Percentiles rank a stretch among this genome's conserved stretches.
Evolutionary conservation across 176 grass and related monocot species (phyloP).

Genomic region (Aegilops sharonensis): DNA sequence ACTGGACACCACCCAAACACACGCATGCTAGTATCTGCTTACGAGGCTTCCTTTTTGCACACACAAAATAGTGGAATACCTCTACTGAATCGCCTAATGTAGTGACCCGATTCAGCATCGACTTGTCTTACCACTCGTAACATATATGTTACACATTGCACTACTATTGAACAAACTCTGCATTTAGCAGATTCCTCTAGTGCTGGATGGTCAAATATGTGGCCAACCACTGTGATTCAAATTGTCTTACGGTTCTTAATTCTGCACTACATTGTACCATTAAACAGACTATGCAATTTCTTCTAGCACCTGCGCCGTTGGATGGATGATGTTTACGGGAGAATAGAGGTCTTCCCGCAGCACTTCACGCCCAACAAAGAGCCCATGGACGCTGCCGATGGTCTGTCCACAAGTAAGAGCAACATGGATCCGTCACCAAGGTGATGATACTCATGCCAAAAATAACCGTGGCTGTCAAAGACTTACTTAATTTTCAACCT

Average conservation of each 20-base stretch:
- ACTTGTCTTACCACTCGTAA: too few relatives aligned
- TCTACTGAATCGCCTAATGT: too few relatives aligned
- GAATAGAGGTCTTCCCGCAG: constrained; percentile 76
- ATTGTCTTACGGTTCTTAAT: neutral
- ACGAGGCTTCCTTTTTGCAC: too few relatives aligned
- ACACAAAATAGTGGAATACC: too few relatives aligned
- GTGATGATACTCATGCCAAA: constrained; percentile 40
- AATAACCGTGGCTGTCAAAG: neutral
- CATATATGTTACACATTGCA: too few relatives aligned
- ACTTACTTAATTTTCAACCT: neutral
- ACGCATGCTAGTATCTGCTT: too few relatives aligned
- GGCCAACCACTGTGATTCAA: neutral
- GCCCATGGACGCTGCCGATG: constrained; percentile 38
- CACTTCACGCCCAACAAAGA: constrained; percentile 59
- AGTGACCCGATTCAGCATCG: too few relatives aligned
- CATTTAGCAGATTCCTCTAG: neutral
- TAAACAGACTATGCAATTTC: constrained; percentile 41
- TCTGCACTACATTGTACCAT: neutral
- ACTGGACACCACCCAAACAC: too few relatives aligned
- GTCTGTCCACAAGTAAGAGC: constrained; percentile 48
- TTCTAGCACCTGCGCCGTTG: constrained; percentile 26
- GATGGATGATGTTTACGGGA: constrained; percentile 91
- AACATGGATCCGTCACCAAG: constrained; percentile 49
- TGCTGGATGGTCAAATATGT: too few relatives aligned
- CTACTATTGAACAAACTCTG: neutral